Percentiles rank a stretch among this genome's conserved stretches.
Evolutionary conservation across 1,284 basidiomycete genomes (phyloP).

Genomic region (Cutaneotrichosporon mucoides): DNA sequence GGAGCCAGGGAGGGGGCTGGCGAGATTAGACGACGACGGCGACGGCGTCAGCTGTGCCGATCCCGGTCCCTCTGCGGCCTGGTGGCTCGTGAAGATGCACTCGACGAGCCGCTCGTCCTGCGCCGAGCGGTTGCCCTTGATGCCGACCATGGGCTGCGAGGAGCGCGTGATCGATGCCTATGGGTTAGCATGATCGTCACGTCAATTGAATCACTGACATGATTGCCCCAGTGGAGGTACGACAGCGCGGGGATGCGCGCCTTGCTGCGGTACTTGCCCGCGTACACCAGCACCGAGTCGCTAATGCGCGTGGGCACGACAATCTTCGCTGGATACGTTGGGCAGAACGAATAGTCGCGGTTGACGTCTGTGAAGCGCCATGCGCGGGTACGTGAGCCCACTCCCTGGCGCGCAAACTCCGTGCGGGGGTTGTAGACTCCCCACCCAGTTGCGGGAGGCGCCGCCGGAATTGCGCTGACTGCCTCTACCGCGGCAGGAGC

Average conservation of each 20-base stretch:
- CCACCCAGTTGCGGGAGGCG: constrained; percentile 59
- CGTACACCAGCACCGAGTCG: constrained; percentile 89
- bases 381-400: constrained; percentile 81
- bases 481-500: not conserved
- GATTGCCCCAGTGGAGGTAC: constrained; percentile 97
- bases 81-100: constrained; percentile 89
- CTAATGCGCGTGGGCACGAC: constrained; percentile 94
- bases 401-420: constrained; percentile 91
- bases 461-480: not conserved
- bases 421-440: constrained; percentile 73
- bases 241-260: constrained; percentile 83
- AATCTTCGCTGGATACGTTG: constrained; percentile 84
- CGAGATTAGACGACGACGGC: constrained; percentile 48
- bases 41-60: constrained; percentile 16
- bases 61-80: constrained; percentile 57
- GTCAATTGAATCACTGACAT: constrained; percentile 50
- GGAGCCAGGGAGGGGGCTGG: constrained; percentile 6
- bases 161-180: constrained; percentile 93
- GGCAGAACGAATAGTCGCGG: constrained; percentile 88
- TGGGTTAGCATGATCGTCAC: too few species aligned
- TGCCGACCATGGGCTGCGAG: constrained; percentile 96
- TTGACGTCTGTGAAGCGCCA: constrained; percentile 98
- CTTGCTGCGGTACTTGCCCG: constrained; percentile 92
- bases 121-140: constrained; percentile 88
- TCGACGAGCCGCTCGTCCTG: constrained; percentile 99